Conservation (phyloP, 345 rosid genomes). For the Syzygium grande region DNA sequence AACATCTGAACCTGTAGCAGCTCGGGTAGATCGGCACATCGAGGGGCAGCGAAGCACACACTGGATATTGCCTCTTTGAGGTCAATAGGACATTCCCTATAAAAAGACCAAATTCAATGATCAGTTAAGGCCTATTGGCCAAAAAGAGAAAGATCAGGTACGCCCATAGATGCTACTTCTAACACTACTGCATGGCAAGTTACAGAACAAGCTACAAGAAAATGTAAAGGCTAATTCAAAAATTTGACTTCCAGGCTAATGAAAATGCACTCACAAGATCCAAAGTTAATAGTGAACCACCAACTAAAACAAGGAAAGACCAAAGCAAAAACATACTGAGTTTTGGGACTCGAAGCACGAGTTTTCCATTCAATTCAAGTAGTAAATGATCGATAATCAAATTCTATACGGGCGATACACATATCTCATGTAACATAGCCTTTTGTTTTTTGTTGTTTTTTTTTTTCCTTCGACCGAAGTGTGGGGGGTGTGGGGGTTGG, state of each 20-base stretch:
- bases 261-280: not conserved
- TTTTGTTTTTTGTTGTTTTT: not conserved
- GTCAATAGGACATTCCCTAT: constrained; percentile 98
- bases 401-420: not conserved
- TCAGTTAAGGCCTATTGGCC: not conserved
- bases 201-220: not conserved
- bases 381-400: not conserved
- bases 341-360: not conserved
- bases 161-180: not conserved
- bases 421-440: not conserved
- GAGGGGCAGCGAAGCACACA: constrained; percentile 93
- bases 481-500: no score
- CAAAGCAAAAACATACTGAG: not conserved
- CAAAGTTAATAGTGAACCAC: not conserved
- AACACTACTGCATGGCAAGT: not conserved
- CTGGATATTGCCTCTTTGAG: constrained; percentile 93
- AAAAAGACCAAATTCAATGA: constrained; percentile 1
- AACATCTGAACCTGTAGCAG: constrained; percentile 84
- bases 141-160: not conserved
- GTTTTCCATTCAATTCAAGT: not conserved
- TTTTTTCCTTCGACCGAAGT: not conserved
- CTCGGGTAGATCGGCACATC: constrained; percentile 94
- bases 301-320: not conserved
- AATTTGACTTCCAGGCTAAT: not conserved
- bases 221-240: not conserved